Evolutionary conservation across 1,284 basidiomycete species (phyloP).

Genomic region (Cutaneotrichosporon daszewskae): DNA sequence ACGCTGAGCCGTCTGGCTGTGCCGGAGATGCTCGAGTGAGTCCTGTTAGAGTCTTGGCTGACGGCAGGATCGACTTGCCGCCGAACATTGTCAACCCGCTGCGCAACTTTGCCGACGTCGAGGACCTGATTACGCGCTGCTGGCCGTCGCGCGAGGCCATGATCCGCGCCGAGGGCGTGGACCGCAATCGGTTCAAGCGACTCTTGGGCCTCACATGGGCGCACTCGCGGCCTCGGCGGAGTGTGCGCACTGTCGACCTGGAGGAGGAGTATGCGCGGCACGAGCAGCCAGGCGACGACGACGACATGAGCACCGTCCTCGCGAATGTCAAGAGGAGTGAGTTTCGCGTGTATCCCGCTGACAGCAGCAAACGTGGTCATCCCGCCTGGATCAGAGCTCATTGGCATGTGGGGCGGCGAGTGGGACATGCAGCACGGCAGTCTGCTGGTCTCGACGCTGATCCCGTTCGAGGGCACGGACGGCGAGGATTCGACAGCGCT

Average conservation of each 20-base stretch:
- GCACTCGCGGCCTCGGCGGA: conserved; percentile 36
- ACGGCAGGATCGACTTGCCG: conserved; percentile 36
- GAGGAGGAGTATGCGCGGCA: conserved; percentile 40
- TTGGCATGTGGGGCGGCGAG: conserved; percentile 47
- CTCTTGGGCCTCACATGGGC: conserved; percentile 44
- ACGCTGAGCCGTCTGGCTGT: conserved; percentile 43
- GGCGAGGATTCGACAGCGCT: conserved; percentile 45
- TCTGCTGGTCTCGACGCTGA: conserved; percentile 44
- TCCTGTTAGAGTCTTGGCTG: conserved; percentile 12
- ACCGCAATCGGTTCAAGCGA: conserved; percentile 39
- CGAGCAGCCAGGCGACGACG: conserved; percentile 28
- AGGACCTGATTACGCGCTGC: conserved; percentile 38
- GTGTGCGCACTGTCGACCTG: conserved; percentile 37
- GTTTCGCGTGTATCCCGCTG: conserved; percentile 3
- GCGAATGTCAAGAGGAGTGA: conserved; percentile 41
- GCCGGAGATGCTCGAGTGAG: conserved; percentile 47
- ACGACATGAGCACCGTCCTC: conserved; percentile 39
- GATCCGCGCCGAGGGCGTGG: conserved; percentile 36
- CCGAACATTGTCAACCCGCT: conserved; percentile 33
- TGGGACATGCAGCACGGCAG: conserved; percentile 47
- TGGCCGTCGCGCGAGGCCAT: conserved; percentile 45
- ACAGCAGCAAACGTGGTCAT: conserved; percentile 41
- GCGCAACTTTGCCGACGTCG: conserved; percentile 39
- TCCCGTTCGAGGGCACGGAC: conserved; percentile 48
- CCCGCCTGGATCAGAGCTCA: conserved; percentile 43